Conservation (phyloP, 1,139 yeast genomes). For the Pichia inconspicua region DNA sequence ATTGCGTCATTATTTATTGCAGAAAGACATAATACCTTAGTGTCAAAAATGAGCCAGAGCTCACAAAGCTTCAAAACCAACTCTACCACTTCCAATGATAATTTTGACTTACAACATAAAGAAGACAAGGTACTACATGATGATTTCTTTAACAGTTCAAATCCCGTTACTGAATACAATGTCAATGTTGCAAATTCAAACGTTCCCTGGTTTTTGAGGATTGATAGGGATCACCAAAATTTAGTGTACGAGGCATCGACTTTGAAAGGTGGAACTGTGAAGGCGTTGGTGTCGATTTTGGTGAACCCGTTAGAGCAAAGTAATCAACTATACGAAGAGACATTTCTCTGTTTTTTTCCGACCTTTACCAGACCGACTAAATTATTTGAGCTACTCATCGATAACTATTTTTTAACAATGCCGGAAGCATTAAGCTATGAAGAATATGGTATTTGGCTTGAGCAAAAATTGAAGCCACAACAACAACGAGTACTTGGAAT, state of each 20-base stretch:
- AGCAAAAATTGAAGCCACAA: conserved; percentile 60
- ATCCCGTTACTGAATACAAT: background rate
- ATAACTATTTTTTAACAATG: conserved; percentile 66
- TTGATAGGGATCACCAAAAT: conserved; percentile 66
- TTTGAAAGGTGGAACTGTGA: conserved; percentile 79
- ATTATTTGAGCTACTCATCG: conserved; percentile 52
- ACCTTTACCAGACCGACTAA: conserved; percentile 68
- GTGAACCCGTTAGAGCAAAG: conserved; percentile 62
- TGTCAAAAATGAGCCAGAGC: conserved; percentile 22
- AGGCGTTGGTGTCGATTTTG: conserved; percentile 73
- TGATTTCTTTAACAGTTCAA: background rate
- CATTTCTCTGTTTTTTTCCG: conserved; percentile 68
- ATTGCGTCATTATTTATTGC: conserved; percentile 49
- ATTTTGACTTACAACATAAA: background rate
- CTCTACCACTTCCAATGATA: background rate
- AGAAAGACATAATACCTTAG: conserved; percentile 53
- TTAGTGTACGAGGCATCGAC: conserved; percentile 69
- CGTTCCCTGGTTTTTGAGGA: conserved; percentile 71
- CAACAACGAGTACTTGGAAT: conserved; percentile 63
- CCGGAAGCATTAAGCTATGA: conserved; percentile 85
- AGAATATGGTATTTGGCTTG: conserved; percentile 76
- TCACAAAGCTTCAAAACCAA: conserved; percentile 12
- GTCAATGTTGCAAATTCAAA: conserved; percentile 23
- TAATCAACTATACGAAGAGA: conserved; percentile 62
- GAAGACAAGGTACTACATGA: background rate